Evolutionary conservation across 2,329 filamentous ascomycete species (phyloP), one percentile per base, ranked within the genome.

Genomic region (Elsinoe necatrix): DNA sequence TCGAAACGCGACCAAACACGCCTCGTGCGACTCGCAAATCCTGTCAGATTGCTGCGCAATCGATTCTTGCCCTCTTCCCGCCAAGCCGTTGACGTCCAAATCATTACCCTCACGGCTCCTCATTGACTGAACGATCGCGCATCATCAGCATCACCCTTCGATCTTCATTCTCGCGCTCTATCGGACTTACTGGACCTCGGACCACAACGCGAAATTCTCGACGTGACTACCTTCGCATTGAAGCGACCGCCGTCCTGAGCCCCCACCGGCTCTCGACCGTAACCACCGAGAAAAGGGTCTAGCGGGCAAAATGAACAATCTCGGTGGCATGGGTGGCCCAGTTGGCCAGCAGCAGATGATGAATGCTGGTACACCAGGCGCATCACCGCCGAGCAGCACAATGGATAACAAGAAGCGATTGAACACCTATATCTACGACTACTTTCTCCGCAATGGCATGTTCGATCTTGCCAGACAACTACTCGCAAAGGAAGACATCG

Each of bases 351-450:
- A 75, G 56, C 77, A 79, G 31, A 80, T 83, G 47, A 61, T 59
- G 59, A 61, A 58, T 56, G 50, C 25, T 25, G 57, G 50, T 59
- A 58, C 57, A 55, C 57, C 43, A 48, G 60, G 55, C 58, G 60
- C 51, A 60, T 62, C 41, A 57, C 65, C 64, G 57, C 64, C 61
- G 16, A 62, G 63, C 55, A 68, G 65, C 31, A 31, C 16, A n/a
- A 27, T 31, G 18, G 66, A 66, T 39, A 64, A 60, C 54, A 65
- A 65, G 56, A 59, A 57, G 35, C 57, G 56, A 31, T 81, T 93
- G 54, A 91, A 92, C 73, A 92, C 88, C 18, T 91, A 91, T 70
- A 93, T 93, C 63, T 93, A 92, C 77, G 88, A 93, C 67, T 92
- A 93, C 70, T 92, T 97, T 62, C 77, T 96, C 63, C 89, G 87